Conservation (phyloP, 345 rosid genomes). For the Pelargonium nanum region DNA sequence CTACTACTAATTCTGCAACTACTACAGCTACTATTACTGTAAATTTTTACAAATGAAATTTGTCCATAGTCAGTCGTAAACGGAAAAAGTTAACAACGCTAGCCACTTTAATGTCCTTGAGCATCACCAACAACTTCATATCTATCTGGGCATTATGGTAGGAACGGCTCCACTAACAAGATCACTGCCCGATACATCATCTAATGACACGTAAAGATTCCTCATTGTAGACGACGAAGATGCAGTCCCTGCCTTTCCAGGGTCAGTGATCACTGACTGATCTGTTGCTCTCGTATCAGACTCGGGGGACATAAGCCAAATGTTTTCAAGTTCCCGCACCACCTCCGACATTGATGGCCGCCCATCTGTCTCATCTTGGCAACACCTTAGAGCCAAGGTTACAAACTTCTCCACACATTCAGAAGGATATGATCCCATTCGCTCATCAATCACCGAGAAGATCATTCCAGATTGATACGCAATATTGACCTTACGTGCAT, state of each 20-base stretch:
- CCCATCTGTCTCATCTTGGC: constrained; percentile 58
- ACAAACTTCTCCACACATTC: constrained; percentile 76
- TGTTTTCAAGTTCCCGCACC: constrained; percentile 67
- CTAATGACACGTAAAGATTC: constrained; percentile 45
- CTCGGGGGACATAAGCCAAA: constrained; percentile 56
- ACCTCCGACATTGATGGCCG: constrained; percentile 94
- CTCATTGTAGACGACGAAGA: constrained; percentile 36
- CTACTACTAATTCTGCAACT: no score
- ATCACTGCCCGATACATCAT: constrained; percentile 76
- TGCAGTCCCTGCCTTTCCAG: constrained; percentile 18
- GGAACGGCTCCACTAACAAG: constrained; percentile 75
- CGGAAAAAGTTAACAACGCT: neutral
- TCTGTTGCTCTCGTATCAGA: constrained; percentile 22
- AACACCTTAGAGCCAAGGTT: constrained; percentile 60
- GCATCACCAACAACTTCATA: no score
- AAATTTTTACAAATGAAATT: no score
- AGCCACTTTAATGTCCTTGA: neutral
- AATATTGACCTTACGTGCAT: constrained; percentile 40
- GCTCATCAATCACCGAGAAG: constrained; percentile 63
- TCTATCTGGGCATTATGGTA: constrained; percentile 57
- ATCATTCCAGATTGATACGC: constrained; percentile 67
- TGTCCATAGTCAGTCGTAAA: no score
- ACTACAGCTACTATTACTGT: no score
- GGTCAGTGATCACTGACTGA: neutral
- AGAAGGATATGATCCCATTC: constrained; percentile 86